A percentile compares a stretch with the other conserved stretches of the same genome.
phyloP scores from a whole-genome alignment of 192 early-diverging fungal species.

The Umbelopsis sp. region DNA sequence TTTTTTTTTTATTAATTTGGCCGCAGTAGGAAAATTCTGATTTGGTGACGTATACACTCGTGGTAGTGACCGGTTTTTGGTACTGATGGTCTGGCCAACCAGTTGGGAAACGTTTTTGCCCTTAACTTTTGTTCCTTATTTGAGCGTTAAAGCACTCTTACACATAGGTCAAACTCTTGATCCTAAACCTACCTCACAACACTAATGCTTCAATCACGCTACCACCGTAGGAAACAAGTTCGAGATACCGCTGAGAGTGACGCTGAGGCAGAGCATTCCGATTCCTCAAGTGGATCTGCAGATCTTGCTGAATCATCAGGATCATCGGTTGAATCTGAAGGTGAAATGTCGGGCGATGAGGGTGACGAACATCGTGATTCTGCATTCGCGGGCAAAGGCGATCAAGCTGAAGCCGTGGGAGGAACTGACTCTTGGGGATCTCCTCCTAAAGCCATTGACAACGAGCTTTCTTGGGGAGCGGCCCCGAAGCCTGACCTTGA shows the following conservation, averaged over 20 bases:
- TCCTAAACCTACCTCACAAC: background rate
- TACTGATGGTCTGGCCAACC: background rate
- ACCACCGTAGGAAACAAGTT: slow-evolving; percentile 3
- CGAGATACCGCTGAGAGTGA: background rate
- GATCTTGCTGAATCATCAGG: slow-evolving; percentile 4
- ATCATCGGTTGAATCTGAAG: slow-evolving; percentile 7
- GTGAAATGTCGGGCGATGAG: background rate
- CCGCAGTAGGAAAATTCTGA: background rate
- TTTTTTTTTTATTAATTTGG: background rate
- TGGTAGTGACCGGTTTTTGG: too few relatives aligned
- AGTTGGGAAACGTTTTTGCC: too few relatives aligned
- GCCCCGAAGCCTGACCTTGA: background rate
- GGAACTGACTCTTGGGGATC: background rate
- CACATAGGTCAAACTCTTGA: background rate
- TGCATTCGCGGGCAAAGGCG: too few relatives aligned
- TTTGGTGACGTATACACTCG: background rate
- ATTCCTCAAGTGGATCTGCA: background rate
- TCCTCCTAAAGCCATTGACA: background rate
- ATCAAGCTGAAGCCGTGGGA: background rate
- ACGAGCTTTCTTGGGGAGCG: background rate
- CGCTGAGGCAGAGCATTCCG: background rate
- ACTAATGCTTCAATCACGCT: slow-evolving; percentile 4
- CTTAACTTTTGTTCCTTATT: too few relatives aligned
- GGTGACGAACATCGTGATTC: background rate
- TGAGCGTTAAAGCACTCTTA: background rate